Conservation (phyloP, 768 basidiomycete genomes). For the Rhodotorula diobovata region DNA sequence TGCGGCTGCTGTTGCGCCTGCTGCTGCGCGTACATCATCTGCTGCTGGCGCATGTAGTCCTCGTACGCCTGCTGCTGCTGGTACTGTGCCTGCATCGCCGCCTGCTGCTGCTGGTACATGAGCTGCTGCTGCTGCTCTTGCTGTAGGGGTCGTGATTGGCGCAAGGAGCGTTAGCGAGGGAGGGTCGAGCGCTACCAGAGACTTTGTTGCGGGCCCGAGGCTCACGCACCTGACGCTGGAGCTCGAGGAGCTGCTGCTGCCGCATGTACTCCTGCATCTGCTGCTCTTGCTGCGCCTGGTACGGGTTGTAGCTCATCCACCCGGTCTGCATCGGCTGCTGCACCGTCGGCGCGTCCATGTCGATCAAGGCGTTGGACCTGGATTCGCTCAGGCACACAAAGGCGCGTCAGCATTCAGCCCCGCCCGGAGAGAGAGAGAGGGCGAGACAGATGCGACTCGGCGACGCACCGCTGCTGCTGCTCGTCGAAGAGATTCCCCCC, state of each 20-base stretch:
- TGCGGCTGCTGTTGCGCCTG: conserved; percentile 41
- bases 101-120: conserved; percentile 38
- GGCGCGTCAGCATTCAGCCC: too few relatives aligned
- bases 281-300: conserved; percentile 47
- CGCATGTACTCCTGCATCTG: conserved; percentile 43
- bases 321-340: conserved; percentile 53
- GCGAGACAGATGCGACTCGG: background rate
- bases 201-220: background rate
- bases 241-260: conserved; percentile 79
- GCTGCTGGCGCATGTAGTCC: conserved; percentile 45
- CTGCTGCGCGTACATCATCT: conserved; percentile 33
- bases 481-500: conserved; percentile 79
- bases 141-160: background rate
- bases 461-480: conserved; percentile 65
- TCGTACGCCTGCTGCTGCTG: conserved; percentile 54
- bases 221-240: conserved; percentile 64
- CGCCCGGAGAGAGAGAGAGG: conserved; percentile 3
- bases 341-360: conserved; percentile 53
- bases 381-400: too few relatives aligned
- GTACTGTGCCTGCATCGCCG: conserved; percentile 47
- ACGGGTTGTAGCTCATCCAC: conserved; percentile 88
- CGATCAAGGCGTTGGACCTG: conserved; percentile 36
- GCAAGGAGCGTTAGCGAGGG: background rate
- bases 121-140: conserved; percentile 42
- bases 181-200: too few relatives aligned